Conservation (phyloP, 1,284 basidiomycete genomes). For the Austroboletus rostrupii region DNA sequence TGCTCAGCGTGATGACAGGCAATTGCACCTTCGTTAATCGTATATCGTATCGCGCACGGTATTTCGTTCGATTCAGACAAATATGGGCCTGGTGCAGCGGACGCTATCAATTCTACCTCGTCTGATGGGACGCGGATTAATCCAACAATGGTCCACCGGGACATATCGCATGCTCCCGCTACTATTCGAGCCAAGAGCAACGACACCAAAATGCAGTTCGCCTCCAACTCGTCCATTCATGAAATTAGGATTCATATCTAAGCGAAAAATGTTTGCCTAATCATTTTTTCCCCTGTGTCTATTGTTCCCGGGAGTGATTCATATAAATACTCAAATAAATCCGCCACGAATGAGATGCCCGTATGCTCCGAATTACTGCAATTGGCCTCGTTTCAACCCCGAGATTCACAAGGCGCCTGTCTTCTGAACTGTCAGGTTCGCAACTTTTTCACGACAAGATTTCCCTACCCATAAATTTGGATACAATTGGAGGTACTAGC, state of each 20-base stretch:
- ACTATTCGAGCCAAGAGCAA: neutral
- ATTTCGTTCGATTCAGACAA: constrained; percentile 14
- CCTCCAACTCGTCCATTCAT: neutral
- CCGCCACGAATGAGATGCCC: too few relatives aligned
- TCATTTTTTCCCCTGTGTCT: too few relatives aligned
- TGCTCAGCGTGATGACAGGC: neutral
- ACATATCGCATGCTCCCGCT: neutral
- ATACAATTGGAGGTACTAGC: too few relatives aligned
- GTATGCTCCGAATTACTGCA: too few relatives aligned
- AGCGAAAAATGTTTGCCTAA: neutral
- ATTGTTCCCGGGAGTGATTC: too few relatives aligned
- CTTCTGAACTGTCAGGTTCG: too few relatives aligned
- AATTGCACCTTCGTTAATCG: constrained; percentile 20
- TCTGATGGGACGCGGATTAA: too few relatives aligned
- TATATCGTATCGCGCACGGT: constrained; percentile 19
- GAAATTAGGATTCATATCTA: neutral
- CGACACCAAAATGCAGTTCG: neutral
- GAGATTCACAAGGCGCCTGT: too few relatives aligned
- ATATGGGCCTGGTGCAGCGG: neutral
- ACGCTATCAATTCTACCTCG: neutral
- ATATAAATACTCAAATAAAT: too few relatives aligned
- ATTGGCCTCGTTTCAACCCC: too few relatives aligned
- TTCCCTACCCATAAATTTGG: too few relatives aligned
- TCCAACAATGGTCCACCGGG: neutral
- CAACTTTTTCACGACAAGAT: too few relatives aligned